Base-by-base conservation (phyloP, 805 yeast genomes). In the Candida anglica region DNA sequence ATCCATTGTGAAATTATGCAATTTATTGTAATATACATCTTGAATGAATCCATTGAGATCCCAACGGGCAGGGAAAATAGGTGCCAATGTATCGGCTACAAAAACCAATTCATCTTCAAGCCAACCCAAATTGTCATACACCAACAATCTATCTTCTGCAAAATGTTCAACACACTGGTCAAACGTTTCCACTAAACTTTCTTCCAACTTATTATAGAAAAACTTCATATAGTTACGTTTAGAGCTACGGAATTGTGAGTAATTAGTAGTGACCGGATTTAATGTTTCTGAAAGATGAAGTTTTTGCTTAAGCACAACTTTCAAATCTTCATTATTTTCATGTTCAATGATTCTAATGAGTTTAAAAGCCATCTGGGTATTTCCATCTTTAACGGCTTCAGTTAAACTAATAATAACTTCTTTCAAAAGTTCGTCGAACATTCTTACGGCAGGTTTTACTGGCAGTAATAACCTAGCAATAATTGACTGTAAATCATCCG, bases 271-370 rank as follows among this genome's bases (percentile, higher is more conserved):
- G 22, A 37, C 43, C 15, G 40, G 27, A 25, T 45, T 41, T 5
- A 38, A 20, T 3, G 33, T 37, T 14, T 47, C 46, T 3, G 42
- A 27, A 9, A 65, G 45, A 17, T 52, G 48, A 37, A 62, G 50
- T 31, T 56, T 57, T 33, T 46, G 36, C 39, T 35, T 71, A 62
- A 59, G 49, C 28, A 34, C 40, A 31, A 42, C 47, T 45, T 80
- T 78, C 40, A 79, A 56, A 50, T 93, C 98, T 49, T 86, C 87
- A 19, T 73, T 66, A 43, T 83, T 86, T 56, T 93, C 98, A 42
- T 65, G 70, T 42, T 88, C 94, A 27, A 93, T 68, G 13, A 93
- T 75, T 43, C 86, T 84, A 27, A 87, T 79, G 30, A 84, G 54
- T 34, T 89, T 77, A 23, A 80, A 79, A 1, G 86, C 78, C 42